Percentiles rank a stretch among this genome's conserved stretches.
Conservation (phyloP, 108 stramenopile genomes). For the Chaetoceros tenuissimus region DNA sequence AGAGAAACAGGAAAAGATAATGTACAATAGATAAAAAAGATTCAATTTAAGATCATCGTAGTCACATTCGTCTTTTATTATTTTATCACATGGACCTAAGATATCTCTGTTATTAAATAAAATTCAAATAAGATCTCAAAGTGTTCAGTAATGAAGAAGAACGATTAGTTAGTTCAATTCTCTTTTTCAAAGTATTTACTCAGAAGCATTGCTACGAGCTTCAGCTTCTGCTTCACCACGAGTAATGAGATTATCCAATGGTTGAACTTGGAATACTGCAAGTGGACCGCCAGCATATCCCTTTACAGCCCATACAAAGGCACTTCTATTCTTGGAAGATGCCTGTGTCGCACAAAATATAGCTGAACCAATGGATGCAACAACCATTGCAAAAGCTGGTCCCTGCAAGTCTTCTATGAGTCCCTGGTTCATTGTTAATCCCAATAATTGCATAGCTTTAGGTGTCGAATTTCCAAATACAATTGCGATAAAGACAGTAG, state of each 20-base stretch:
- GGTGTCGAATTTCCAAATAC: slow-evolving; percentile 63
- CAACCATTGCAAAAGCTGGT: slow-evolving; percentile 38
- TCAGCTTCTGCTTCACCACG: slow-evolving; percentile 26
- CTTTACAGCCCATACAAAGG: slow-evolving; percentile 55
- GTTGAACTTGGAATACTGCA: slow-evolving; percentile 39
- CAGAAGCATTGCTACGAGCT: too few relatives aligned
- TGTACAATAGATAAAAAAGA: too few relatives aligned
- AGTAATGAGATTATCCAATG: slow-evolving; percentile 37
- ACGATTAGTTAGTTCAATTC: neutral
- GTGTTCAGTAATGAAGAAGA: too few relatives aligned
- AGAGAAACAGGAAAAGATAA: too few relatives aligned
- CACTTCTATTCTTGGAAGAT: slow-evolving; percentile 35
- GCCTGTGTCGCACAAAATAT: slow-evolving; percentile 36
- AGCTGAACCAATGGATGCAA: slow-evolving; percentile 46
- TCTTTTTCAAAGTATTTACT: too few relatives aligned
- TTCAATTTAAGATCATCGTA: too few relatives aligned
- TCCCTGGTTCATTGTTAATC: neutral
- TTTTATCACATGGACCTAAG: too few relatives aligned
- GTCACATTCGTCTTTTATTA: too few relatives aligned
- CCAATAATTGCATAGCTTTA: slow-evolving; percentile 27
- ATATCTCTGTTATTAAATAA: too few relatives aligned
- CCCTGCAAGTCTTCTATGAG: slow-evolving; percentile 22
- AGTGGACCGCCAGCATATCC: slow-evolving; percentile 71
- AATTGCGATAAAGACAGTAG: slow-evolving; percentile 37
- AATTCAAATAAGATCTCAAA: too few relatives aligned